Conservation (phyloP, 345 rosid genomes). For the Geranium rotundifolium region DNA sequence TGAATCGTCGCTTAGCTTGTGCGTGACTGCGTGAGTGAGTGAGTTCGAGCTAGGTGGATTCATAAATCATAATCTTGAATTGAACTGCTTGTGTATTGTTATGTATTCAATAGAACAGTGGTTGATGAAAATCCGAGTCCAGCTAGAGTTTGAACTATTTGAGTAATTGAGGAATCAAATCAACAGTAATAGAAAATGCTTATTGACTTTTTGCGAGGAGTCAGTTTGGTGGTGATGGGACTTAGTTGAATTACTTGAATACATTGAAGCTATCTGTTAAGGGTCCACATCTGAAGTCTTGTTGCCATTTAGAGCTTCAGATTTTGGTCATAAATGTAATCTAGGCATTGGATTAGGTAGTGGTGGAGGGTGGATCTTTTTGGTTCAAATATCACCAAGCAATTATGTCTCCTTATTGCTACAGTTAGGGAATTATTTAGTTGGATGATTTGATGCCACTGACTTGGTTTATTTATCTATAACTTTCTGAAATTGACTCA, state of each 20-base stretch:
- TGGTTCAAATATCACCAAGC: no score
- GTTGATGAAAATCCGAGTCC: background rate
- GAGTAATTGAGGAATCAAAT: background rate
- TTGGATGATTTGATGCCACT: background rate
- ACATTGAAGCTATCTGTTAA: conserved; percentile 13
- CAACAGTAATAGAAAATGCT: background rate
- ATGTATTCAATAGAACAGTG: background rate
- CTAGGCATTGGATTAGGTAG: background rate
- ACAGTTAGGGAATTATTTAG: background rate
- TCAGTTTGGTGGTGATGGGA: background rate
- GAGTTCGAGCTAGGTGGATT: no score
- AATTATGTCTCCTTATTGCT: no score
- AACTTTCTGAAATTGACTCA: no score
- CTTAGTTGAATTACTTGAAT: background rate
- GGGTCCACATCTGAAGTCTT: conserved; percentile 8
- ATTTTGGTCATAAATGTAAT: background rate
- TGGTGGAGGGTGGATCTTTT: background rate
- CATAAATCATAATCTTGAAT: no score
- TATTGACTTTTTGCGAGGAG: background rate
- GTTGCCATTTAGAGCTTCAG: background rate
- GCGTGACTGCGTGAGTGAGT: no score
- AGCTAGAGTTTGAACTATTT: background rate
- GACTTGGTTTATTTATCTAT: no score
- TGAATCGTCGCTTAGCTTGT: background rate
- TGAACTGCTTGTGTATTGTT: background rate